phyloP scores from a whole-genome alignment of 306 rosid species.

The Carpinus fangiana region DNA sequence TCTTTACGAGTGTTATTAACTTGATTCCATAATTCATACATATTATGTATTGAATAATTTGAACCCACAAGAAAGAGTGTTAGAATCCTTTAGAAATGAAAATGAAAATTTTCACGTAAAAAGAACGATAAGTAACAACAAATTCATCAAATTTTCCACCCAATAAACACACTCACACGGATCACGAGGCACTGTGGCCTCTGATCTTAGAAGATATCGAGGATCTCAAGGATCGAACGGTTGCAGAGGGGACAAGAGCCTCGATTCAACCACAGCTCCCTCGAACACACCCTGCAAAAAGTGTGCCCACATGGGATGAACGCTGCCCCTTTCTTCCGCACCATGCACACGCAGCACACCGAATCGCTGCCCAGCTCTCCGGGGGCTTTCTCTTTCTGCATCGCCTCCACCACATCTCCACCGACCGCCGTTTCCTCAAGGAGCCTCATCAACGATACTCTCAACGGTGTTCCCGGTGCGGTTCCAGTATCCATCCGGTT shows the following conservation, averaged over 20 bases:
- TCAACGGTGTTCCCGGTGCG: slow-evolving; percentile 61
- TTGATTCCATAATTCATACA: too few species aligned
- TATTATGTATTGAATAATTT: too few species aligned
- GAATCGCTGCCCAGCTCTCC: slow-evolving; percentile 46
- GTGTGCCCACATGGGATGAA: slow-evolving; percentile 99
- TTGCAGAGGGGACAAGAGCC: slow-evolving; percentile 95
- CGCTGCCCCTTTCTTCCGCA: slow-evolving; percentile 84
- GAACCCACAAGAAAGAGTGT: too few species aligned
- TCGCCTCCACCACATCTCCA: slow-evolving; percentile 19
- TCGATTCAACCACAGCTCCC: slow-evolving; percentile 91
- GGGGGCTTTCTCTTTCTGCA: slow-evolving; percentile 19
- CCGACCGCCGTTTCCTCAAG: slow-evolving; percentile 71
- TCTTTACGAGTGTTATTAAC: too few species aligned
- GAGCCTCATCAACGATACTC: slow-evolving; percentile 81
- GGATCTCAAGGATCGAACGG: slow-evolving; percentile 87
- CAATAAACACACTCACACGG: slow-evolving; percentile 1
- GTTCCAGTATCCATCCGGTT: background rate
- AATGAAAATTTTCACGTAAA: too few species aligned
- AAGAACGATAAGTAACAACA: background rate
- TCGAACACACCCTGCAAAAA: slow-evolving; percentile 92
- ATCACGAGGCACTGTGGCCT: background rate
- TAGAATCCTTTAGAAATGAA: too few species aligned
- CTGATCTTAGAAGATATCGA: slow-evolving; percentile 65
- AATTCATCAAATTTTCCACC: background rate
- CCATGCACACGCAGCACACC: slow-evolving; percentile 98